These are phyloP conservation scores for Suillus subaureus DNA, from an alignment of 768 basidiomycete species.

Conservation along the genomic window DNA sequence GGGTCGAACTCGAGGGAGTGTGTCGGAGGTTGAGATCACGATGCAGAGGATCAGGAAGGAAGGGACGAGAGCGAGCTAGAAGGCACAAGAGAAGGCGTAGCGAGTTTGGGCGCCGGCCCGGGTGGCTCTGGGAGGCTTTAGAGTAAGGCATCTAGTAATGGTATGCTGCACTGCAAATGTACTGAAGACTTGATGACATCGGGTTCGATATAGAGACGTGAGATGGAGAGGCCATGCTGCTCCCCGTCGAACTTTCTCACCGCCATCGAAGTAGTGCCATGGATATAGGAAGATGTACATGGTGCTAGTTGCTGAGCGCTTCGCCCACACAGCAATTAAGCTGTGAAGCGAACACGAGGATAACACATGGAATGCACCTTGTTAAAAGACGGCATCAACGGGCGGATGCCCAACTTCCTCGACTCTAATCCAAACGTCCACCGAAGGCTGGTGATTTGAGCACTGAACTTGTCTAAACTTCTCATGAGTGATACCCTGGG, in stretches of 20 bases:
- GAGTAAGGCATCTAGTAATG: not conserved
- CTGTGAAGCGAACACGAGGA: not conserved
- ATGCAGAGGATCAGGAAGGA: slow-evolving; percentile 40
- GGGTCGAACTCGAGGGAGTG: slow-evolving; percentile 87
- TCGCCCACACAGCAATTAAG: not conserved
- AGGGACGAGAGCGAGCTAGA: slow-evolving; percentile 5
- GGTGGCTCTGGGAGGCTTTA: slow-evolving; percentile 12
- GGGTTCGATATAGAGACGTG: not conserved
- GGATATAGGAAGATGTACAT: not conserved
- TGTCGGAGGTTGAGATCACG: slow-evolving; percentile 75
- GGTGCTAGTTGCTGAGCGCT: not conserved
- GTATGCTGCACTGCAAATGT: too few species aligned
- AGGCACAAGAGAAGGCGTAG: not conserved
- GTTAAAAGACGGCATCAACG: not conserved
- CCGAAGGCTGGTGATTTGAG: not conserved
- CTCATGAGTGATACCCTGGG: not conserved
- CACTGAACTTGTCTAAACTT: too few species aligned
- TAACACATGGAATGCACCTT: not conserved
- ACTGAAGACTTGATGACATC: not conserved
- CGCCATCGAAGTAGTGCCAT: too few species aligned
- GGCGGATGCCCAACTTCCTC: not conserved
- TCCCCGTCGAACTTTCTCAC: too few species aligned
- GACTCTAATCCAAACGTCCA: not conserved
- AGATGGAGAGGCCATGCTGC: not conserved
- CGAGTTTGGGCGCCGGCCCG: slow-evolving; percentile 3